Percentiles rank a stretch among this genome's conserved stretches.
Evolutionary conservation across 164 flowering plant species (phyloP).

Genomic region (Chimonanthus praecox): DNA sequence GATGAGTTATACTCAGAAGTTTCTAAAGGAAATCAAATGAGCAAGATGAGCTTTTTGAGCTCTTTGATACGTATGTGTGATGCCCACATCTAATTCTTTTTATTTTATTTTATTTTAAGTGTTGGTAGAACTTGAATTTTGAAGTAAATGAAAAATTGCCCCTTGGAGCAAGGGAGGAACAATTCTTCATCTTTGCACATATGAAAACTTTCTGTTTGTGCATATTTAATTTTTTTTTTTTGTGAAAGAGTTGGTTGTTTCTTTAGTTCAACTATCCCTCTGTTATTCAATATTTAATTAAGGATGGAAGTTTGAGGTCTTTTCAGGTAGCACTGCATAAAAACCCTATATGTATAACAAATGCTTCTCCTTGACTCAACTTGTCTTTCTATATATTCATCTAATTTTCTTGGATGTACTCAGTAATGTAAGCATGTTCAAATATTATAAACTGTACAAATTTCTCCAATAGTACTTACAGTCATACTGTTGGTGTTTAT

Average conservation of each 20-base stretch:
- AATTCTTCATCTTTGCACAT: neutral
- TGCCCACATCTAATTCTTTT: neutral
- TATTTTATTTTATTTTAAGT: neutral
- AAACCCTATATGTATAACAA: too few species aligned
- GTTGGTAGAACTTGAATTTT: neutral
- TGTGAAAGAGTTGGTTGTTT: neutral
- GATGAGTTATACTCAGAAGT: conserved; percentile 16
- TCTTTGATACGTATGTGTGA: conserved; percentile 21
- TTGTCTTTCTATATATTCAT: too few species aligned
- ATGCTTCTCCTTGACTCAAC: too few species aligned
- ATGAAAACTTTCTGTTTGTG: neutral
- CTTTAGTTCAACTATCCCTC: neutral
- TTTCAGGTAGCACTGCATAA: too few species aligned
- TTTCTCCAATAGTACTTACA: too few species aligned
- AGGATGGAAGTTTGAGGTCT: too few species aligned
- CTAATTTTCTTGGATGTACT: too few species aligned
- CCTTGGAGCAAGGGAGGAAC: neutral
- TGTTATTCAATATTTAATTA: neutral
- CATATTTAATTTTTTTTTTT: neutral
- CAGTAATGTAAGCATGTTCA: too few species aligned
- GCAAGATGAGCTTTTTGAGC: conserved; percentile 23
- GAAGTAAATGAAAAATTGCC: neutral
- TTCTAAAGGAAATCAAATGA: conserved; percentile 17
- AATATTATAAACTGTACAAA: too few species aligned
- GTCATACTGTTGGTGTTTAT: too few species aligned